Base-by-base conservation (phyloP, 108 stramenopile species). In the Skeletonema marinoi region DNA sequence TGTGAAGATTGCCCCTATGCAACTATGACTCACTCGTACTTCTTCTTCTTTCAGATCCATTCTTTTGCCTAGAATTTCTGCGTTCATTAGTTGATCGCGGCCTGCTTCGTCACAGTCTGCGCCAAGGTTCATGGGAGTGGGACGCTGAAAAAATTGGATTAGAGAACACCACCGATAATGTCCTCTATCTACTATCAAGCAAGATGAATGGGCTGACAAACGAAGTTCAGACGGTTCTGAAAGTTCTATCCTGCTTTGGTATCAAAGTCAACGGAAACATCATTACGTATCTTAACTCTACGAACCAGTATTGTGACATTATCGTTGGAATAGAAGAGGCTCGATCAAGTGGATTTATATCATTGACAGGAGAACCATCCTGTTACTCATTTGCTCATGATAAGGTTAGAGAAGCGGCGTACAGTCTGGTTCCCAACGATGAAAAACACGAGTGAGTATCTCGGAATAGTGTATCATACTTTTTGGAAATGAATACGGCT, bases 351-450 rank as follows among this genome's bases (percentile, higher is more conserved):
- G 77, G 67, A 14, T 82, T 78, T 56, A 56, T 85, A n/a, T 42
- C 69, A 30, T 60, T 62, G 36, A 48, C 33, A 32, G 66, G 60
- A 9, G 13, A 21, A 19, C 21, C 50, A 13, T 38, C 38, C 16
- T 39, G 35, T 16, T 86, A 73, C 38, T 59, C 50, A 48, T 88
- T 88, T 54, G 50, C 61, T 14, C 88, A 88, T 64, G 88, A 88
- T 60, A 77, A 71, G 39, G 78, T 88, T 2, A 68, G 86, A 70
- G 86, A 88, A 70, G 83, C 88, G 13, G 85, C 88, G 5, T 88
- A 88, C 64, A 74, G 68, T 17, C 61, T 88, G 61, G 71, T 88
- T 9, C 32, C 78, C 39, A 46, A 76, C 2, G 44, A 73, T 16
- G 65, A 75, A 11, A 73, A 73, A 32, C 31, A 59, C 32, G 29